Evolutionary conservation across 148 eudicot genomes (phyloP), one percentile per base, ranked within the genome.

Genomic region (Rhododendron ovatum): DNA sequence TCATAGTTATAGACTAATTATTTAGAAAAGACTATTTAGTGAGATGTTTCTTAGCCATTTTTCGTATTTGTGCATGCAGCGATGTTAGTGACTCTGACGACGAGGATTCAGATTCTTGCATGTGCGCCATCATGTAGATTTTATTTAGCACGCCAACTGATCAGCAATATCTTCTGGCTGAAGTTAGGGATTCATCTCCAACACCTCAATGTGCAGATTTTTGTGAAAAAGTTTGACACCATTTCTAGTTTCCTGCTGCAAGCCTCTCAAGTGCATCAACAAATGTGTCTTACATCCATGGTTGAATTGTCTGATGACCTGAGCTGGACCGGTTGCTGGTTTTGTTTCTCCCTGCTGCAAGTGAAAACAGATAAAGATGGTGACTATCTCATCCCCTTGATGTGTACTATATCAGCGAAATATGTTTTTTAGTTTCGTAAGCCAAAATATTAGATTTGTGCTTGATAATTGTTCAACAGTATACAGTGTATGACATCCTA

Each of bases 11-110:
- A 13, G 53, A 63, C 45, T 28, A 18, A 30, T 53, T 75, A 75
- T 2, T 55, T 20, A 24, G 20, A 82, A 37, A n/a, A 37, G 71
- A 83, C 30, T 26, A 83, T 41, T 12, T 12, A 45, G 14, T 28
- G 59, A 63, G 33, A 15, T 78, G 74, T 2, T 63, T 79, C 37
- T 83, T 37, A 26, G 75, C 24, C 51, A 9, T 69, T 67, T 41
- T 69, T 69, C 61, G 17, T 69, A 73, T 78, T 41, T 78, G 39
- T 82, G 26, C 41, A 63, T 86, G 90, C 93, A 91, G 93, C 37
- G 93, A 91, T 75, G 90, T 2, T 35, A 88, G 93, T 57, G 92
- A 90, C 88, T 90, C 91, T 28, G 93, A 91, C n/a, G 91, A 91
- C 8, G 93, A 91, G 28, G 91, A 88, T 48, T 61, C 86, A 74